Percentiles rank a stretch among this genome's conserved stretches.
Conservation (phyloP, 192 early-diverging fungal genomes). For the Linnemannia exigua region DNA sequence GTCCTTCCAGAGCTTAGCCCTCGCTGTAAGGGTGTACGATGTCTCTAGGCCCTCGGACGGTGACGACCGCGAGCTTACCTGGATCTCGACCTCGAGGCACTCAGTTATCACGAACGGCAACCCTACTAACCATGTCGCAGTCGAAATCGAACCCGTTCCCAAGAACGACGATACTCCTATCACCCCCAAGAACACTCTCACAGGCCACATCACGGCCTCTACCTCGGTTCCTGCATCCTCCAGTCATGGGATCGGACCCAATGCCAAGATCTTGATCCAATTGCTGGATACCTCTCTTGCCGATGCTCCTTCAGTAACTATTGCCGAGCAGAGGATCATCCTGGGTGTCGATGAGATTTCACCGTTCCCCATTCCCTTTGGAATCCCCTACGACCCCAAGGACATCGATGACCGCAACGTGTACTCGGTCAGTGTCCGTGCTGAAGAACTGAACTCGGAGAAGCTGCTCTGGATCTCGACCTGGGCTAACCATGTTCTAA, state of each 20-base stretch:
- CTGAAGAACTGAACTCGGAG: slow-evolving; percentile 8
- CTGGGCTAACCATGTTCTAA: slow-evolving; percentile 9
- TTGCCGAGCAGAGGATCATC: slow-evolving; percentile 10
- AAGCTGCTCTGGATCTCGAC: slow-evolving; percentile 9
- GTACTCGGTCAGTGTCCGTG: slow-evolving; percentile 29
- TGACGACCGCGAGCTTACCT: slow-evolving; percentile 3
- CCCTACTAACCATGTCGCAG: slow-evolving; percentile 17
- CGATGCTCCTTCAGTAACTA: slow-evolving; percentile 23
- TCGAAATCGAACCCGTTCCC: slow-evolving; percentile 3
- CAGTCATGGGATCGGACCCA: slow-evolving; percentile 9
- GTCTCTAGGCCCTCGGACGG: neutral
- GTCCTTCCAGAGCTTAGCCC: neutral
- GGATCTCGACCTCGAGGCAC: slow-evolving; percentile 22
- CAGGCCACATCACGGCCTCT: slow-evolving; percentile 4
- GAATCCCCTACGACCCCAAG: slow-evolving; percentile 13
- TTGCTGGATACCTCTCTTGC: slow-evolving; percentile 26
- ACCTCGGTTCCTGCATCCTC: neutral
- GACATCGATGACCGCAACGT: slow-evolving; percentile 6
- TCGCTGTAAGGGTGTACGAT: slow-evolving; percentile 21
- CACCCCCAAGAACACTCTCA: neutral
- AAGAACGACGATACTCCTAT: neutral
- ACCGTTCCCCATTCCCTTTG: slow-evolving; percentile 21
- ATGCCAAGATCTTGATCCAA: slow-evolving; percentile 20
- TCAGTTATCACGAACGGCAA: slow-evolving; percentile 27
- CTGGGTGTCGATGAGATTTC: neutral